phyloP scores from a whole-genome alignment of 257 asterid species.

The Solanum pinnatisectum region DNA sequence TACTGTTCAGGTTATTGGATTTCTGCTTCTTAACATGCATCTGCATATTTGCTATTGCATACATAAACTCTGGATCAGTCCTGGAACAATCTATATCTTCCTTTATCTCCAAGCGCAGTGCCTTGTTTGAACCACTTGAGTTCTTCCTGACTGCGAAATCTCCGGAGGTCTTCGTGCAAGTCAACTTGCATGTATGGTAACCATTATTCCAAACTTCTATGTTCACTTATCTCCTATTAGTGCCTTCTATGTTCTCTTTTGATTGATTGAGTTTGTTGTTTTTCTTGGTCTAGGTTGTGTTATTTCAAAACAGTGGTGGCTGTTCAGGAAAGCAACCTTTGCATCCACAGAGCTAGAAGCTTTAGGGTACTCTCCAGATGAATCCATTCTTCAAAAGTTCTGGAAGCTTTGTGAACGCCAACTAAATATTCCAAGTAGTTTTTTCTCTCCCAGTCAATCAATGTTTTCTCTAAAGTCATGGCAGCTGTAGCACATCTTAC shows the following conservation, averaged over 20 bases:
- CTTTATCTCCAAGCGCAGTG: constrained; percentile 45
- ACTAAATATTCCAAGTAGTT: constrained; percentile 59
- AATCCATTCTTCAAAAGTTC: constrained; percentile 22
- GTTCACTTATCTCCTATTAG: background rate
- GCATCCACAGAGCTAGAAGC: constrained; percentile 55
- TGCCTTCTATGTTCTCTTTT: constrained; percentile 2
- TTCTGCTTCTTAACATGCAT: constrained; percentile 41
- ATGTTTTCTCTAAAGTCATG: background rate
- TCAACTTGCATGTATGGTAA: constrained; percentile 73
- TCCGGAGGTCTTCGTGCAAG: background rate
- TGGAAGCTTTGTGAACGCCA: constrained; percentile 36
- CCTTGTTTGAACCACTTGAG: constrained; percentile 43
- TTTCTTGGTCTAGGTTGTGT: constrained; percentile 40
- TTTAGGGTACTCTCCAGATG: constrained; percentile 59
- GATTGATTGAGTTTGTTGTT: background rate
- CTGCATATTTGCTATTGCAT: constrained; percentile 80
- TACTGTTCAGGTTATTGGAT: too few relatives aligned
- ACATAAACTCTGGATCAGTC: constrained; percentile 50
- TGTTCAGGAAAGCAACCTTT: constrained; percentile 60
- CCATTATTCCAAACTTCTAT: background rate
- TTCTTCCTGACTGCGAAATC: too few relatives aligned
- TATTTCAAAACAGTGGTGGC: constrained; percentile 73
- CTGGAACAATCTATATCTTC: constrained; percentile 51
- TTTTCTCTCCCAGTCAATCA: background rate
- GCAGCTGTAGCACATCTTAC: background rate